phyloP scores from a whole-genome alignment of 371 early-diverging fungal species.

The Lichtheimia ramosa region DNA sequence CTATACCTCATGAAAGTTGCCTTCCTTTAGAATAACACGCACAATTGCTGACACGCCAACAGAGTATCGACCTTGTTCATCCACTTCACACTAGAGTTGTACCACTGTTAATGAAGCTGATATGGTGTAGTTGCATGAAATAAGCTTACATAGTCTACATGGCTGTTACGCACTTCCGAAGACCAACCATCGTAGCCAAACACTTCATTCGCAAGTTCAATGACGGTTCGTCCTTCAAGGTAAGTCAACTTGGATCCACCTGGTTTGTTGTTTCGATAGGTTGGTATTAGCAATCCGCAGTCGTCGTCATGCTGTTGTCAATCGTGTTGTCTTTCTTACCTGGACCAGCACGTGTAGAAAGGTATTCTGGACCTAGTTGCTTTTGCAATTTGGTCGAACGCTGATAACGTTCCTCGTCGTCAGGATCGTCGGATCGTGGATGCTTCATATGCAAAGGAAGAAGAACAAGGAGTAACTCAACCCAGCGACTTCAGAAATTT shows the following conservation, averaged over 20 bases:
- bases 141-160: constrained; percentile 77
- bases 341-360: constrained; percentile 10
- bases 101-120: not conserved
- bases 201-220: constrained; percentile 93
- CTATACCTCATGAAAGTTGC: constrained; percentile 88
- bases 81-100: not conserved
- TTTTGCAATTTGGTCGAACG: not conserved
- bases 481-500: too few relatives aligned
- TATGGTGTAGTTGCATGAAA: not conserved
- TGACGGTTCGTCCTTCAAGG: constrained; percentile 90
- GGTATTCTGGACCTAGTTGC: constrained; percentile 13
- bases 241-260: constrained; percentile 69
- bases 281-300: not conserved
- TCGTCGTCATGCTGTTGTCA: not conserved
- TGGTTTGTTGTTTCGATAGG: not conserved
- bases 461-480: too few relatives aligned
- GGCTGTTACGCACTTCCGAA: constrained; percentile 71
- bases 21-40: constrained; percentile 91
- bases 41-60: constrained; percentile 86
- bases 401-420: not conserved
- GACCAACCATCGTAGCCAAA: constrained; percentile 99
- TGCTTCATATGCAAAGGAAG: too few relatives aligned
- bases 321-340: not conserved
- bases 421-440: too few relatives aligned
- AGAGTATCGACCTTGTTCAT: constrained; percentile 45